Percentiles rank a stretch among this genome's conserved stretches.
Evolutionary conservation across 257 asterid genomes (phyloP).

Genomic region (Nicotiana tabacum): DNA sequence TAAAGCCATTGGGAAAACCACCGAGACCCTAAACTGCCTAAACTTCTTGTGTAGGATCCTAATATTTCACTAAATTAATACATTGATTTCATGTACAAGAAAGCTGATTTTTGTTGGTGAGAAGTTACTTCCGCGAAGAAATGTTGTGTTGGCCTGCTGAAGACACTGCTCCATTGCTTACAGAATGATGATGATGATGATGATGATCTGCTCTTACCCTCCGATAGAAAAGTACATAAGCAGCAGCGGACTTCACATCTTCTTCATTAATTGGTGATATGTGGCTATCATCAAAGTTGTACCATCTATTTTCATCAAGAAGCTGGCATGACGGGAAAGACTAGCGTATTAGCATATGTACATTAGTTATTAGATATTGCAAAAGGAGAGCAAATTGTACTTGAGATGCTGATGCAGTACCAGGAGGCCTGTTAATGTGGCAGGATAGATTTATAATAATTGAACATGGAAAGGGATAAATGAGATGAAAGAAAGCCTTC

Average conservation of each 20-base stretch:
- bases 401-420: background rate
- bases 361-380: background rate
- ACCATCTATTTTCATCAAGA: constrained; percentile 91
- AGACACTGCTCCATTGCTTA: constrained; percentile 48
- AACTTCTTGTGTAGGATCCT: background rate
- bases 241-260: constrained; percentile 88
- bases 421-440: background rate
- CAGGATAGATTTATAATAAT: background rate
- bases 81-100: constrained; percentile 11
- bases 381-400: background rate
- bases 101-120: background rate
- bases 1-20: background rate
- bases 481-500: background rate
- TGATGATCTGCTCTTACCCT: constrained; percentile 65
- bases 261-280: constrained; percentile 79
- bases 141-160: constrained; percentile 28
- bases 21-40: background rate
- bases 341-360: background rate
- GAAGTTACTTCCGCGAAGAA: constrained; percentile 5
- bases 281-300: constrained; percentile 93
- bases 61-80: constrained; percentile 9
- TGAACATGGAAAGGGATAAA: background rate
- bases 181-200: constrained; percentile 50
- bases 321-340: constrained; percentile 52
- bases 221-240: constrained; percentile 89